Base-by-base conservation (phyloP, 2,329 filamentous ascomycete species). In the Ophioceras dolichostomum region DNA sequence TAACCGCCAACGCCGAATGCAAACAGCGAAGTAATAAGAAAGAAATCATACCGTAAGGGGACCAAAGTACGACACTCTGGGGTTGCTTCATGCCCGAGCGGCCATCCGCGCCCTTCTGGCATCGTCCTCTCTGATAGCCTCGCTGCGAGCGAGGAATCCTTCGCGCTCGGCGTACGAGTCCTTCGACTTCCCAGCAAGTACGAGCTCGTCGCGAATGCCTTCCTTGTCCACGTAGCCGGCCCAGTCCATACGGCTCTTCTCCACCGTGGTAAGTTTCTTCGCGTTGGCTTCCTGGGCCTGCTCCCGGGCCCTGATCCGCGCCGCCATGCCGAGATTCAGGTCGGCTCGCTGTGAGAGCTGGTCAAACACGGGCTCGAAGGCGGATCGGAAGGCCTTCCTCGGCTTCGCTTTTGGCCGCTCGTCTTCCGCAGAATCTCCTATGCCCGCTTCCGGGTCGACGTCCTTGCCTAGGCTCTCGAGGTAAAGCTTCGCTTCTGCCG, bases 231-330 rank as follows among this genome's bases (percentile, higher is more conserved):
- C 78, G 47, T 72, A 82, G 10, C 76, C 76, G 3, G 77, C 78
- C 78, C 78, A 83, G 55, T 83, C 78, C 70, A 83, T 77, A 37
- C 75, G 67, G 48, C 75, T 80, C 67, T 82, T 82, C 58, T 83
- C 76, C 13, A 82, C 74, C 13, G 76, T 79, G 51, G 78, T 83
- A 45, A 82, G 62, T 52, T 81, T 82, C 63, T 71, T 75, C 34
- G 73, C 68, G 41, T 68, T 64, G 21, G 29, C 13, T 64, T 64
- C 32, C 58, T 45, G 48, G 29, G 44, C 50, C 37, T 53, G 50
- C 49, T 64, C 67, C 37, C 61, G 64, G 35, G 68, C 62, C 47
- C 62, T 60, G 37, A 68, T 57, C 27, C 68, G 55, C 27, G 62
- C 58, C 9, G 64, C 58, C 44, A 76, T 55, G 32, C 73, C 68